Evolutionary conservation across 306 rosid genomes (phyloP).

Genomic region (Inga leiocalycina): DNA sequence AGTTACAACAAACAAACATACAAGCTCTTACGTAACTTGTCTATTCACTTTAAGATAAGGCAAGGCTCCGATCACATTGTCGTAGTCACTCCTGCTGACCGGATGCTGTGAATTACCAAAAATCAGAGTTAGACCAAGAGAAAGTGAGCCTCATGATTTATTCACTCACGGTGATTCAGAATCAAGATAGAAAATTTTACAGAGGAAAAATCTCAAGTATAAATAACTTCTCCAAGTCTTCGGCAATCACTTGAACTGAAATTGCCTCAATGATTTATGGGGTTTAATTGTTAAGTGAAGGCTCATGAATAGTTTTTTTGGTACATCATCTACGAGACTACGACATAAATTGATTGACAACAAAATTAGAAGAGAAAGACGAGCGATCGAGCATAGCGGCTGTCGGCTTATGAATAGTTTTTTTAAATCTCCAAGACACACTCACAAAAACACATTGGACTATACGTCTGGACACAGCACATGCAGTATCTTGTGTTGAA

Average conservation of each 20-base stretch:
- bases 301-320: not conserved
- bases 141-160: conserved; percentile 30
- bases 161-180: not conserved
- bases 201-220: not conserved
- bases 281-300: not conserved
- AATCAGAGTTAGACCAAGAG: conserved; percentile 27
- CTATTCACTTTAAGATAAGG: conserved; percentile 95
- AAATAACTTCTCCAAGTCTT: not conserved
- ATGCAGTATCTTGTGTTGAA: not conserved
- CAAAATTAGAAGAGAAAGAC: no score
- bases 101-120: conserved; percentile 52
- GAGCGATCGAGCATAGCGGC: no score
- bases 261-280: not conserved
- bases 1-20: not conserved
- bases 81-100: conserved; percentile 83
- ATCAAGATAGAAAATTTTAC: not conserved
- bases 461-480: not conserved
- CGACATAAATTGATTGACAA: no score
- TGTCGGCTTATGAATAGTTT: not conserved
- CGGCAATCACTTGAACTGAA: not conserved
- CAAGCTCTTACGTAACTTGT: conserved; percentile 48
- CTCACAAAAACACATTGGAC: not conserved
- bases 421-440: not conserved
- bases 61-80: conserved; percentile 83
- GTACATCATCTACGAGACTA: no score